A percentile compares a stretch with the other conserved stretches of the same genome.
Conservation (phyloP, 345 rosid species). For the Acer campestre region DNA sequence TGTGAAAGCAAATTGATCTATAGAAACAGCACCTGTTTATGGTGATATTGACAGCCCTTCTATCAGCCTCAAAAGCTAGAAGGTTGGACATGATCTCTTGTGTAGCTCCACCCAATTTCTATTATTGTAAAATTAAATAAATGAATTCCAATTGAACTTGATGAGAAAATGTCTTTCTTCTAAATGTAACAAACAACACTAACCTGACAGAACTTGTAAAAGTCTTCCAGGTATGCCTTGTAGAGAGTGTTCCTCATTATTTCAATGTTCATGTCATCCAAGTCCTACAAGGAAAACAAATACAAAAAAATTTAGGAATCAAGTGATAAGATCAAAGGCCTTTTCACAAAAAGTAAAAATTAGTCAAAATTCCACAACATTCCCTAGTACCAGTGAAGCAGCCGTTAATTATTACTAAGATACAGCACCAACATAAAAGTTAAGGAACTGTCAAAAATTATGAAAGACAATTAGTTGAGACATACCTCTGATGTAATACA, state of each 20-base stretch:
- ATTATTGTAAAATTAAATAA: neutral
- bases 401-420: neutral
- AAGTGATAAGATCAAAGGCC: neutral
- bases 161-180: constrained; percentile 16
- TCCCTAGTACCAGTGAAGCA: neutral
- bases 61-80: constrained; percentile 93
- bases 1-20: neutral
- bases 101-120: constrained; percentile 99
- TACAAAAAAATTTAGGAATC: constrained; percentile 3
- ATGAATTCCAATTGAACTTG: neutral
- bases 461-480: neutral
- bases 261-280: constrained; percentile 98
- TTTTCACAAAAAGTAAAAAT: neutral
- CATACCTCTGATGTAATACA: constrained; percentile 95
- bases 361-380: neutral
- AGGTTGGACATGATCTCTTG: constrained; percentile 99
- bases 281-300: constrained; percentile 50
- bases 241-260: constrained; percentile 95
- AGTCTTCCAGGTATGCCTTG: constrained; percentile 97
- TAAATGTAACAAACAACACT: constrained; percentile 16
- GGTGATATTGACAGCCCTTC: constrained; percentile 95
- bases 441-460: neutral
- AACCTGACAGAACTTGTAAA: constrained; percentile 96
- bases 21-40: constrained; percentile 67
- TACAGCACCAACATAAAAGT: neutral